Percentiles rank a stretch among this genome's conserved stretches.
Conservation (phyloP, 2,329 filamentous ascomycete species). For the Stemphylium lycopersici region DNA sequence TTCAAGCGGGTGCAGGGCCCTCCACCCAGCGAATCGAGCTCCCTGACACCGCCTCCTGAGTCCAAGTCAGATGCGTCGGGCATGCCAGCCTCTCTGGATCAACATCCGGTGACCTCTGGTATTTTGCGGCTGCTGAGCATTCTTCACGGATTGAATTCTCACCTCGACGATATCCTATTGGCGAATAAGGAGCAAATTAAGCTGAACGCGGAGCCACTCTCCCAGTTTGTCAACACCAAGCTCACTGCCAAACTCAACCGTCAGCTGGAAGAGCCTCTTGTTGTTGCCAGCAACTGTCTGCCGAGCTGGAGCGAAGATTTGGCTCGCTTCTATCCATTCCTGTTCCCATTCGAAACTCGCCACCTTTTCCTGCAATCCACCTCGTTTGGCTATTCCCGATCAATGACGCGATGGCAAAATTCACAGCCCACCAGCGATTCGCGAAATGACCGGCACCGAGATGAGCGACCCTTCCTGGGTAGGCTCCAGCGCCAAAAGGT, state of each 20-base stretch:
- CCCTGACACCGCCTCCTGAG: constrained; percentile 62
- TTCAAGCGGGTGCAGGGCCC: constrained; percentile 87
- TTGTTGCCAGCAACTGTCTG: constrained; percentile 95
- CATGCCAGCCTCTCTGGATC: constrained; percentile 79
- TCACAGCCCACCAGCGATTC: constrained; percentile 81
- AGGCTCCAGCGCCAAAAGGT: constrained; percentile 95
- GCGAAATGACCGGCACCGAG: constrained; percentile 78
- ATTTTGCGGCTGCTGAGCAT: constrained; percentile 90
- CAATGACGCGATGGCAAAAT: constrained; percentile 97
- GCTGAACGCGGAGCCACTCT: constrained; percentile 79
- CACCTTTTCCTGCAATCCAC: constrained; percentile 97
- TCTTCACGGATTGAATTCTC: constrained; percentile 89
- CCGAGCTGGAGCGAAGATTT: constrained; percentile 96
- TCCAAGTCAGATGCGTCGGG: constrained; percentile 61
- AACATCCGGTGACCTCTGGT: constrained; percentile 81
- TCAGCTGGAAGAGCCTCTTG: constrained; percentile 93
- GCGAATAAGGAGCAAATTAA: constrained; percentile 74
- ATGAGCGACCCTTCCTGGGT: constrained; percentile 90
- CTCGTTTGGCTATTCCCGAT: constrained; percentile 95
- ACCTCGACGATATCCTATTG: constrained; percentile 86
- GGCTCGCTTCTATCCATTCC: constrained; percentile 89
- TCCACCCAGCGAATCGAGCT: constrained; percentile 73
- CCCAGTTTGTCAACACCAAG: constrained; percentile 98
- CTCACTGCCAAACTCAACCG: constrained; percentile 96
- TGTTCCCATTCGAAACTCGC: constrained; percentile 97